Evolutionary conservation across 2,329 filamentous ascomycete species (phyloP), one percentile per base, ranked within the genome.

Genomic region (Penicillium sp.): DNA sequence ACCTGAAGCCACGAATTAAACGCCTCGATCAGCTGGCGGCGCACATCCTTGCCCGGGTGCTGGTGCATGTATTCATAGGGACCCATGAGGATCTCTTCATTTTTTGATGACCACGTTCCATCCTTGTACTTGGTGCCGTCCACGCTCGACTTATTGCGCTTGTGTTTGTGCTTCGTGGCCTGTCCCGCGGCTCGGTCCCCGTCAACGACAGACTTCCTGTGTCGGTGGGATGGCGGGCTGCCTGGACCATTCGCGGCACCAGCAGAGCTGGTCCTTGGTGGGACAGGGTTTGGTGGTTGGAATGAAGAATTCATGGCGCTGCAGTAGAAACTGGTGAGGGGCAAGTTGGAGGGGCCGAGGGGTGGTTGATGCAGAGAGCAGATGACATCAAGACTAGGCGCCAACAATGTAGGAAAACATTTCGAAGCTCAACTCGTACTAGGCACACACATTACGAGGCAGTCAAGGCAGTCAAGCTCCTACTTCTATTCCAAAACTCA

Each of bases 201-300:
- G 66, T 89, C 86, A 20, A 82, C 72, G 22, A 88, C 77, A 4
- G 57, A 58, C 33, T 44, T 45, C 24, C 39, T 46, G 30, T 39
- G 50, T 25, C 51, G 51, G 41, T 51, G 55, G 22, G 49, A 46
- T 5, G 48, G 36, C 5, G 51, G 46, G 20, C 55, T 55, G 14
- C 46, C 38, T 2, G 28, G 47, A 18, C 49, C 48, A 48, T 55
- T 61, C 48, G 54, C 48, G 35, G 59, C 76, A 57, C 79, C 78
- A 50, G 81, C 84, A 1, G 86, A 89, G 50, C 88, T 90, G 41
- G 85, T 90, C 56, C 88, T 82, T 3, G 86, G 85, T 18, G 89
- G 88, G 49, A 91, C 90, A 33, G 80, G 78, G 69, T 83, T 85
- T 48, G 86, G 85, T n/a, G 80, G 81, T 51, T 75, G 74, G 46